Conservation (phyloP, 2,329 filamentous ascomycete species). For the Fusarium incarnatum region DNA sequence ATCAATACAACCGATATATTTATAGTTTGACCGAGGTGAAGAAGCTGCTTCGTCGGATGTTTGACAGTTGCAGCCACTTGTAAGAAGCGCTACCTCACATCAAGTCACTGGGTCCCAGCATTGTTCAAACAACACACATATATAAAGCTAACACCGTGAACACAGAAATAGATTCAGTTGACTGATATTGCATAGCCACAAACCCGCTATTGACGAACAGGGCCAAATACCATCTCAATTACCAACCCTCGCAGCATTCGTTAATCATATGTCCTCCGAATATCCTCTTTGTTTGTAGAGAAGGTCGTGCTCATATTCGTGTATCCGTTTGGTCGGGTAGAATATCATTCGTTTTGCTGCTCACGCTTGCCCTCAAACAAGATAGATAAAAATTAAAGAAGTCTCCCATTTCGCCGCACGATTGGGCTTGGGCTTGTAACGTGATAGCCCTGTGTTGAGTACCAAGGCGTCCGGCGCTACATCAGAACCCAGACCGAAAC, state of each 20-base stretch:
- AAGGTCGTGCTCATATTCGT: slow-evolving; percentile 14
- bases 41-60: neutral
- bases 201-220: slow-evolving; percentile 8
- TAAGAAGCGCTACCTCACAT: neutral
- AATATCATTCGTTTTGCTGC: neutral
- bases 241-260: slow-evolving; percentile 3
- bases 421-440: neutral
- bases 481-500: neutral
- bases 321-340: slow-evolving; percentile 13
- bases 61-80: slow-evolving; percentile 5
- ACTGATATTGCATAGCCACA: slow-evolving; percentile 15
- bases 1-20: neutral
- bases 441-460: neutral
- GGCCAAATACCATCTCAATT: slow-evolving; percentile 3
- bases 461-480: slow-evolving; percentile 11
- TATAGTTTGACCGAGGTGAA: neutral
- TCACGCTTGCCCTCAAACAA: neutral
- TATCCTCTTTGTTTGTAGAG: slow-evolving; percentile 2
- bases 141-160: neutral
- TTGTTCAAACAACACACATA: neutral
- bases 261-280: slow-evolving; percentile 10
- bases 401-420: neutral
- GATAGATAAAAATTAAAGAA: neutral
- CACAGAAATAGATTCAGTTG: neutral
- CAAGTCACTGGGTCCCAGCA: neutral